phyloP scores from a whole-genome alignment of 495 filamentous ascomycete genomes.

The Talaromyces nanjingensis region DNA sequence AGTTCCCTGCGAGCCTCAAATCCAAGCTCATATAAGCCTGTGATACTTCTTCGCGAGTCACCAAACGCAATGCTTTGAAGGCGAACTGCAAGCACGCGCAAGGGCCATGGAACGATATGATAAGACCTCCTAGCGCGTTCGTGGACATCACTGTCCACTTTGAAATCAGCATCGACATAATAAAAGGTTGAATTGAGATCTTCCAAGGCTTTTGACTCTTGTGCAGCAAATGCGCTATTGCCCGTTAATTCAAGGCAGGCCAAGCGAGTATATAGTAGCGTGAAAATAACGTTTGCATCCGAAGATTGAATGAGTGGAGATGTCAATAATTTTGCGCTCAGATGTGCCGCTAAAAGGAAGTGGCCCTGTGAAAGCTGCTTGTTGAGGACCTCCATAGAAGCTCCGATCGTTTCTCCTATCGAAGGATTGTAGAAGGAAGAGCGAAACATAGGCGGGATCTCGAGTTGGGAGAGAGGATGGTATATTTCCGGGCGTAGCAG shows the following conservation, averaged over 20 bases:
- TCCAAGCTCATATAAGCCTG: constrained; percentile 81
- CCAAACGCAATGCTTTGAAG: constrained; percentile 79
- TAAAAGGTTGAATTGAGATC: constrained; percentile 69
- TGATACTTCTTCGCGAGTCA: constrained; percentile 77
- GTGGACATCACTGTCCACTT: constrained; percentile 20
- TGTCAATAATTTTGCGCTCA: constrained; percentile 33
- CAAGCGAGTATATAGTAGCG: constrained; percentile 73
- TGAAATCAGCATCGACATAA: constrained; percentile 40
- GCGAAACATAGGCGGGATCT: constrained; percentile 59
- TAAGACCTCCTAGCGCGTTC: constrained; percentile 20
- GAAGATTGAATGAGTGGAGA: constrained; percentile 41
- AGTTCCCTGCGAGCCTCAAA: constrained; percentile 60
- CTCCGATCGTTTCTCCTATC: constrained; percentile 29
- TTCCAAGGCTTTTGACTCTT: constrained; percentile 77
- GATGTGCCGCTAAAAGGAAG: constrained; percentile 51
- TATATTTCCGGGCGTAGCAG: constrained; percentile 73
- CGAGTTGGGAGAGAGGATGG: constrained; percentile 63
- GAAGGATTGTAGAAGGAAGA: constrained; percentile 32
- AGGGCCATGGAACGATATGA: constrained; percentile 78
- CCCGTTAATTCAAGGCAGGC: constrained; percentile 71
- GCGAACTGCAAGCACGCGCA: constrained; percentile 72
- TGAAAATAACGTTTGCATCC: constrained; percentile 60
- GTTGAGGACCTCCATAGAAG: constrained; percentile 41
- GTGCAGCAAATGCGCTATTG: constrained; percentile 65
- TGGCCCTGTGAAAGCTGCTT: constrained; percentile 67